A percentile compares a stretch with the other conserved stretches of the same genome.
These are phyloP conservation scores for Candida gorgasii DNA, from an alignment of 805 yeast genomes.

Conservation along the genomic window DNA sequence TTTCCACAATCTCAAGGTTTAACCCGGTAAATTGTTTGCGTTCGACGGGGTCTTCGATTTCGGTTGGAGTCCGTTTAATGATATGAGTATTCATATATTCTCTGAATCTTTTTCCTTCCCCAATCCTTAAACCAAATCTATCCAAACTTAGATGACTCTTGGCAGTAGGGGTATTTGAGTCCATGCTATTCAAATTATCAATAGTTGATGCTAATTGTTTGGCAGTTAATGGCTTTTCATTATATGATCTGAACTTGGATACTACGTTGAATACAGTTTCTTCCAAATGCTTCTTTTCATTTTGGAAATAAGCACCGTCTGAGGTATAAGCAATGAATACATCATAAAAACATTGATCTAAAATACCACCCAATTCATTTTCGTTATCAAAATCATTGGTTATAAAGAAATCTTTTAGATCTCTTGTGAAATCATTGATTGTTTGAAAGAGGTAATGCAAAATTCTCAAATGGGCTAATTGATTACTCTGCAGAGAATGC, in stretches of 20 bases:
- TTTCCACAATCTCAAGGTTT: conserved; percentile 54
- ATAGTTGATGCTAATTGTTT: conserved; percentile 33
- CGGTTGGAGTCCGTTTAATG: conserved; percentile 24
- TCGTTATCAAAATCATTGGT: conserved; percentile 48
- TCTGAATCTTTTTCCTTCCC: conserved; percentile 50
- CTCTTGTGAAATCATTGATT: conserved; percentile 60
- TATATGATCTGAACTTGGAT: conserved; percentile 41
- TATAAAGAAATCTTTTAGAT: conserved; percentile 60
- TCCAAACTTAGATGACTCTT: conserved; percentile 20
- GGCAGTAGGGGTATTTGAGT: conserved; percentile 17
- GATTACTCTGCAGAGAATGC: conserved; percentile 61
- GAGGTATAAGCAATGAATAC: conserved; percentile 68
- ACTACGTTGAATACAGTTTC: conserved; percentile 49
- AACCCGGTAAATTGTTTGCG: conserved; percentile 22
- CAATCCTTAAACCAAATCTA: conserved; percentile 29
- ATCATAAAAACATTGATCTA: conserved; percentile 75
- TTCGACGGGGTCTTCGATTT: conserved; percentile 22
- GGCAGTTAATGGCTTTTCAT: conserved; percentile 37
- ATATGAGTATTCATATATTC: conserved; percentile 52
- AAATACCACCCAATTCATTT: conserved; percentile 45
- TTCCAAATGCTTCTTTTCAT: conserved; percentile 70
- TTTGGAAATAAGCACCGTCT: conserved; percentile 66
- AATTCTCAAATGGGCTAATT: conserved; percentile 73
- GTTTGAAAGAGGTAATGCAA: conserved; percentile 65
- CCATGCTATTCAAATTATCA: conserved; percentile 34